A percentile compares a stretch with the other conserved stretches of the same genome.
Evolutionary conservation across 2,329 filamentous ascomycete species (phyloP).

Genomic region (Coleophoma eucalyptorum): DNA sequence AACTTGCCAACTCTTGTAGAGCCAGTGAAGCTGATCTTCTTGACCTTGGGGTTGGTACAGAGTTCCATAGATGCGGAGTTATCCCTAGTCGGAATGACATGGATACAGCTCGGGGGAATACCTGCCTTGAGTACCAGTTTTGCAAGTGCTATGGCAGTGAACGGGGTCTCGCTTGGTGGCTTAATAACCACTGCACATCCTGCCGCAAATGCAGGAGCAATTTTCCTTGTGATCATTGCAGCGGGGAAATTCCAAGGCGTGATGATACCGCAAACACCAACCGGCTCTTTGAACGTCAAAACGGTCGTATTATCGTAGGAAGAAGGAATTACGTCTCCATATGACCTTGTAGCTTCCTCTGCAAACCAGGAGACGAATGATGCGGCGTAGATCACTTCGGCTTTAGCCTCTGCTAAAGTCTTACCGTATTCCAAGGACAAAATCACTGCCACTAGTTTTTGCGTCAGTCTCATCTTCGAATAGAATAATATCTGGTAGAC

Average conservation of each 20-base stretch:
- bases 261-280: background rate
- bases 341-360: constrained; percentile 44
- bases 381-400: constrained; percentile 53
- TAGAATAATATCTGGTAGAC: no score
- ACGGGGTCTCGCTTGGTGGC: constrained; percentile 68
- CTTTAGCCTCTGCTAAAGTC: constrained; percentile 54
- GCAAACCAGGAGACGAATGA: constrained; percentile 60
- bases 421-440: constrained; percentile 70
- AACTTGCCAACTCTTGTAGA: constrained; percentile 32
- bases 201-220: constrained; percentile 57
- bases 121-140: constrained; percentile 67
- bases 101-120: constrained; percentile 70
- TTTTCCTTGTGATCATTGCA: constrained; percentile 42
- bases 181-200: constrained; percentile 72
- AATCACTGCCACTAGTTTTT: constrained; percentile 28
- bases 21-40: constrained; percentile 29
- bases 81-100: constrained; percentile 30
- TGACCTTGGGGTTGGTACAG: constrained; percentile 27
- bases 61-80: no score
- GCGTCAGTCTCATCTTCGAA: background rate
- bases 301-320: background rate
- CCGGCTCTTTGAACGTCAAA: background rate
- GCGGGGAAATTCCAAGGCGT: constrained; percentile 45
- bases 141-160: constrained; percentile 66
- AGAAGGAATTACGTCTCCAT: constrained; percentile 1